phyloP scores from a whole-genome alignment of 2,329 filamentous ascomycete species.

The Aureobasidium sp. region DNA sequence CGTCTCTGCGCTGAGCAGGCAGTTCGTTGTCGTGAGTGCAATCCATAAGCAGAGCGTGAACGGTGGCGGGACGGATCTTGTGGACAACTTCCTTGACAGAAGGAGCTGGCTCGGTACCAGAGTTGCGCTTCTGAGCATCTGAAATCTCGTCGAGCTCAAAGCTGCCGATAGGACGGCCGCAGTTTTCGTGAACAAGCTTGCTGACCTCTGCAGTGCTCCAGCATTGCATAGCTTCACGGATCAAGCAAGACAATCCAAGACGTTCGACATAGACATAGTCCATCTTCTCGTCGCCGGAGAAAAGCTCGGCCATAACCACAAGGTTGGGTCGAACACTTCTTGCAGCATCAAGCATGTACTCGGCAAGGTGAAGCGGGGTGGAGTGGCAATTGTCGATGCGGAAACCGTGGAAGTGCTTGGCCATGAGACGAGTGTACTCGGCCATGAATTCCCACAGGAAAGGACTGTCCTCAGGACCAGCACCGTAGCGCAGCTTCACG shows the following conservation, averaged over 20 bases:
- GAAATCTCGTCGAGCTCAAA: slow-evolving; percentile 89
- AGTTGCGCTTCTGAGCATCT: slow-evolving; percentile 45
- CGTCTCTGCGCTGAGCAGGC: slow-evolving; percentile 89
- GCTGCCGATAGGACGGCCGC: slow-evolving; percentile 88
- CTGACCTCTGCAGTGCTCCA: slow-evolving; percentile 94
- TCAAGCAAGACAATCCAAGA: slow-evolving; percentile 82
- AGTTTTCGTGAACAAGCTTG: slow-evolving; percentile 85
- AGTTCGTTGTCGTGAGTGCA: slow-evolving; percentile 98
- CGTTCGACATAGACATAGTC: slow-evolving; percentile 94
- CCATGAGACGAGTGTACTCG: slow-evolving; percentile 82
- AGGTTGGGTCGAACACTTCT: slow-evolving; percentile 78
- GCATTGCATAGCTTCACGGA: slow-evolving; percentile 96
- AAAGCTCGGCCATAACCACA: slow-evolving; percentile 89
- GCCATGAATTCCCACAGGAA: slow-evolving; percentile 96
- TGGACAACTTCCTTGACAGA: slow-evolving; percentile 59
- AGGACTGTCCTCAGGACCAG: slow-evolving; percentile 72
- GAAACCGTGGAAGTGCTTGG: slow-evolving; percentile 91
- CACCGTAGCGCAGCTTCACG: slow-evolving; percentile 90
- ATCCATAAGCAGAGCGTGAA: slow-evolving; percentile 96
- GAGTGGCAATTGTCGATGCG: slow-evolving; percentile 98
- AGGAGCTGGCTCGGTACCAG: slow-evolving; percentile 29
- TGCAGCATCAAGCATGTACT: slow-evolving; percentile 92
- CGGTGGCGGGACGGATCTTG: slow-evolving; percentile 76
- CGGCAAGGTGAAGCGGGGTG: slow-evolving; percentile 86
- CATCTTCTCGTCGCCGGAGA: slow-evolving; percentile 90